These are phyloP conservation scores for Syncephalastrum sp. DNA, from an alignment of 371 early-diverging fungal species.

Conservation along the genomic window DNA sequence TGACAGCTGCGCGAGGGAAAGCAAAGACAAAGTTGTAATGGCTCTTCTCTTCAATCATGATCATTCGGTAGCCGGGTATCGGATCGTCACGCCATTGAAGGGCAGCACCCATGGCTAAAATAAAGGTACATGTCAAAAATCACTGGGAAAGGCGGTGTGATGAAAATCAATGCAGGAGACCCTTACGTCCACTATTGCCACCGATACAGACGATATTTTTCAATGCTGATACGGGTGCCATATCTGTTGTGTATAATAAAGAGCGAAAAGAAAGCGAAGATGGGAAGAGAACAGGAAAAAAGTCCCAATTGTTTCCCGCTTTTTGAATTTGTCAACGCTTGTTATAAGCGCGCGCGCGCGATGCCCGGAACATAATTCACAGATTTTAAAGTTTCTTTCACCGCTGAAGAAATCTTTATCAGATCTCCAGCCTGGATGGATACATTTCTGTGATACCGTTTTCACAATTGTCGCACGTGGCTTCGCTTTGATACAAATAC, in stretches of 20 bases:
- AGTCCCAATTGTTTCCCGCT: background rate
- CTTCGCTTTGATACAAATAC: background rate
- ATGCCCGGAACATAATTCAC: background rate
- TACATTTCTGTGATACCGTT: background rate
- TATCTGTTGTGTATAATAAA: background rate
- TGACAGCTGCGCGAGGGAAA: constrained; percentile 61
- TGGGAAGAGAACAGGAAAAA: constrained; percentile 2
- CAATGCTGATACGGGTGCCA: constrained; percentile 13
- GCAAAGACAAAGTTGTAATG: constrained; percentile 67
- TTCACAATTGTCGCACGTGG: background rate
- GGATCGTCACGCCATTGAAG: constrained; percentile 34
- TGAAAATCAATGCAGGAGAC: background rate
- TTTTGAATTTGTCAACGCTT: background rate
- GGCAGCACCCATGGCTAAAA: constrained; percentile 34
- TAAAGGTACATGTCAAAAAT: background rate
- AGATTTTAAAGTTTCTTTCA: background rate
- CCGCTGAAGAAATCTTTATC: no score
- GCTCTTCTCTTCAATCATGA: constrained; percentile 58
- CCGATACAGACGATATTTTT: constrained; percentile 59
- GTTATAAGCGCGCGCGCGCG: no score
- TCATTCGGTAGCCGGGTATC: constrained; percentile 44
- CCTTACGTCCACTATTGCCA: constrained; percentile 50
- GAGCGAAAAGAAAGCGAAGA: background rate
- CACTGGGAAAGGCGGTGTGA: background rate
- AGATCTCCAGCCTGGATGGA: no score